Conservation (phyloP, 768 basidiomycete species). For the Trametes punicea region DNA sequence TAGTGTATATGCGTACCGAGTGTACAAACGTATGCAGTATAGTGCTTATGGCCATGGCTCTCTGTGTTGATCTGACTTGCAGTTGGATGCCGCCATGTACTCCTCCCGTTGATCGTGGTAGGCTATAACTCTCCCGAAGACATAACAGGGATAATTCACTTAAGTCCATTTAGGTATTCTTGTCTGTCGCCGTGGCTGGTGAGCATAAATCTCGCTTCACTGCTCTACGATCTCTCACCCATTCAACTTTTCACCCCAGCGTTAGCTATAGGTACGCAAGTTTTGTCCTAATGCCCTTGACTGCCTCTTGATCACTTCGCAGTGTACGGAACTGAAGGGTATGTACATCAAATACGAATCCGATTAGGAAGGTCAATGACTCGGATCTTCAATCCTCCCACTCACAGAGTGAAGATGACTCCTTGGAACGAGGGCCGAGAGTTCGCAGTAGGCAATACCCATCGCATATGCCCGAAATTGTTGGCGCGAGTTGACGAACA, state of each 20-base stretch:
- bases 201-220: too few relatives aligned
- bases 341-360: neutral
- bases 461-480: too few relatives aligned
- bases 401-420: neutral
- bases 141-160: too few relatives aligned
- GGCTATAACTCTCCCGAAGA: too few relatives aligned
- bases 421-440: neutral
- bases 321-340: conserved; percentile 4
- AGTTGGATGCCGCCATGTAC: neutral
- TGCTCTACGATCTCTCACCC: too few relatives aligned
- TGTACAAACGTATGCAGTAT: neutral
- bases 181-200: neutral
- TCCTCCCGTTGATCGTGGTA: neutral
- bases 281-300: neutral
- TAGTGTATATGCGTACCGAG: conserved; percentile 1
- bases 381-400: too few relatives aligned
- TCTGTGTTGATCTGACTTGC: neutral
- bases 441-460: neutral
- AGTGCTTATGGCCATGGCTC: neutral
- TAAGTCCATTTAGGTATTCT: neutral
- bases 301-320: neutral
- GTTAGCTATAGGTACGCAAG: neutral
- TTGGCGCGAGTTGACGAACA: neutral
- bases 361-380: too few relatives aligned
- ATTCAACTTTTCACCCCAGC: neutral